Percentiles rank a stretch among this genome's conserved stretches.
Evolutionary conservation across 2,329 filamentous ascomycete species (phyloP).

Genomic region (Aureobasidium sp.): DNA sequence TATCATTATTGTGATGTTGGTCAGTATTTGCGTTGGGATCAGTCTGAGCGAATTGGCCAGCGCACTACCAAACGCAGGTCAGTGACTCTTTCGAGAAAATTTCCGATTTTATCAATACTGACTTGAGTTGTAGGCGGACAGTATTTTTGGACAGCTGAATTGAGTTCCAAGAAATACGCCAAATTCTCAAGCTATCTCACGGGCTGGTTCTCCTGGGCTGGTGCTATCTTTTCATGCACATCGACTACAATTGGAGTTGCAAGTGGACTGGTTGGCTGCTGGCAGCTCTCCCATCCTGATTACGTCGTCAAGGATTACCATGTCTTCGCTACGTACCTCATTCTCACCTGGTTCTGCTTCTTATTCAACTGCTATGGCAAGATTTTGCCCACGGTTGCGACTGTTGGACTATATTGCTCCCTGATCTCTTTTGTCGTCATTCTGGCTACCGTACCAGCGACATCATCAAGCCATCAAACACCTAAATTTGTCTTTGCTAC

Average conservation of each 20-base stretch:
- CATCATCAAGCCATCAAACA: constrained; percentile 37
- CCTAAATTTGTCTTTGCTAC: constrained; percentile 46
- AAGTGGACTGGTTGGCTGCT: constrained; percentile 45
- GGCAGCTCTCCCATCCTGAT: constrained; percentile 45
- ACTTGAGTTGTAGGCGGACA: constrained; percentile 42
- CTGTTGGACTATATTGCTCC: constrained; percentile 42
- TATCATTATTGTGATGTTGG: constrained; percentile 40
- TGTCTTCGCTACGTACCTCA: constrained; percentile 38
- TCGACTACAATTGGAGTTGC: constrained; percentile 46
- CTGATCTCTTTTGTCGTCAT: constrained; percentile 44
- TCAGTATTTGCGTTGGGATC: constrained; percentile 41
- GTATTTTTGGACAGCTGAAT: constrained; percentile 46
- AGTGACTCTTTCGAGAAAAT: background rate
- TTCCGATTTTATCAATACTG: background rate
- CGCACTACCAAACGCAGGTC: constrained; percentile 42
- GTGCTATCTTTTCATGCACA: constrained; percentile 48
- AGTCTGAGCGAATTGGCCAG: constrained; percentile 43
- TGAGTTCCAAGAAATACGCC: constrained; percentile 41
- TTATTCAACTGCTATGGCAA: constrained; percentile 35
- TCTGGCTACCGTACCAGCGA: constrained; percentile 42
- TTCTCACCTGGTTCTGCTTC: constrained; percentile 43
- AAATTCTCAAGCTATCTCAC: constrained; percentile 43
- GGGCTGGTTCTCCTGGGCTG: constrained; percentile 49
- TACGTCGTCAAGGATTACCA: constrained; percentile 33
- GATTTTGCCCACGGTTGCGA: constrained; percentile 32